Evolutionary conservation across 805 yeast genomes (phyloP).

Genomic region (Ascoidea asiatica): DNA sequence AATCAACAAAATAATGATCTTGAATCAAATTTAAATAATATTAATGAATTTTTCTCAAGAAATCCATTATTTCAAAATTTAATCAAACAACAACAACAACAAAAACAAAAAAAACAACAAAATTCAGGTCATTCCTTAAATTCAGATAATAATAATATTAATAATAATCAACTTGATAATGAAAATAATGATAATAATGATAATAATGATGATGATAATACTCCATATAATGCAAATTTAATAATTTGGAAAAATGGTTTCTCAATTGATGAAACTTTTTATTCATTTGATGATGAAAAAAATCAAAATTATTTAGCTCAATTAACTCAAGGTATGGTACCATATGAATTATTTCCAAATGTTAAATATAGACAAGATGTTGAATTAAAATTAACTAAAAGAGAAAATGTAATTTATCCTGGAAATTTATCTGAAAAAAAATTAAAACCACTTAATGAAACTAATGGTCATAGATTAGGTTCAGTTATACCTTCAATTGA

Average conservation of each 20-base stretch:
- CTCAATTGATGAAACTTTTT: conserved; percentile 77
- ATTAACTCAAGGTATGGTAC: conserved; percentile 83
- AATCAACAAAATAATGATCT: too few species aligned
- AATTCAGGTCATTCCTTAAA: too few species aligned
- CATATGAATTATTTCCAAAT: conserved; percentile 54
- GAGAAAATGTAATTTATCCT: conserved; percentile 42
- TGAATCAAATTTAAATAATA: too few species aligned
- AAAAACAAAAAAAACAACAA: too few species aligned
- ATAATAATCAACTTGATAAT: too few species aligned
- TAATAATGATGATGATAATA: conserved; percentile 13
- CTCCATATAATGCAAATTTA: conserved; percentile 50
- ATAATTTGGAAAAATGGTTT: conserved; percentile 97
- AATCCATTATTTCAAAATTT: too few species aligned
- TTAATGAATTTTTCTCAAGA: too few species aligned
- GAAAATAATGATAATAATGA: conserved; percentile 20
- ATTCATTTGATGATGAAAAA: conserved; percentile 85
- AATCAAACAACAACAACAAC: too few species aligned
- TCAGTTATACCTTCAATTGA: conserved; percentile 75
- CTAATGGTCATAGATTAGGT: conserved; percentile 68
- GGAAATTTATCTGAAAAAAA: conserved; percentile 46
- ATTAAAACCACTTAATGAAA: conserved; percentile 19
- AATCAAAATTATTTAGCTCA: conserved; percentile 69
- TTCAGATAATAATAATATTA: too few species aligned
- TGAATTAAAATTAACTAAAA: conserved; percentile 74
- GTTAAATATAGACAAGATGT: conserved; percentile 89